Evolutionary conservation across 2,329 filamentous ascomycete species (phyloP).

Genomic region (Aspergillus fijiensis): DNA sequence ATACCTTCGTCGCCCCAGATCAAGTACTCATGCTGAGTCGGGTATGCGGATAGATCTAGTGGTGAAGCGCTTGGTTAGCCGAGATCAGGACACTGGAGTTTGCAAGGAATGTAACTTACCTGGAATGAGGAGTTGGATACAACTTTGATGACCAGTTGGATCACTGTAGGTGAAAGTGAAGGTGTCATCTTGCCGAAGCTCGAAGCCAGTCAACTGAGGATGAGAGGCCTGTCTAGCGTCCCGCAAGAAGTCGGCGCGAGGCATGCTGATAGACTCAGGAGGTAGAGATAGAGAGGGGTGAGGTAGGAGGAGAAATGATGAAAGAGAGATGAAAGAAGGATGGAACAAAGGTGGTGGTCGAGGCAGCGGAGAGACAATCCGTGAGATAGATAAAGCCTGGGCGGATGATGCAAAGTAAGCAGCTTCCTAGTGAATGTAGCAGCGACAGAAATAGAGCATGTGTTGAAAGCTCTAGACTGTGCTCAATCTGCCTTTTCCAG

Average conservation of each 20-base stretch:
- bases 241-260: conserved; percentile 54
- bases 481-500: too few relatives aligned
- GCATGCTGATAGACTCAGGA: not conserved
- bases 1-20: conserved; percentile 46
- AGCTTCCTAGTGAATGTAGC: too few relatives aligned
- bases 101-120: conserved; percentile 30
- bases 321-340: too few relatives aligned
- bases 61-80: not conserved
- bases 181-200: conserved; percentile 67
- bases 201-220: conserved; percentile 55
- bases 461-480: too few relatives aligned
- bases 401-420: too few relatives aligned
- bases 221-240: conserved; percentile 42
- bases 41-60: conserved; percentile 61
- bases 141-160: conserved; percentile 26
- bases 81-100: conserved; percentile 17
- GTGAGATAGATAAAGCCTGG: too few relatives aligned
- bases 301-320: too few relatives aligned
- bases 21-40: conserved; percentile 57
- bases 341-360: too few relatives aligned
- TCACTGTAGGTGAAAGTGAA: conserved; percentile 61
- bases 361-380: too few relatives aligned
- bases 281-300: too few relatives aligned
- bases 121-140: conserved; percentile 41
- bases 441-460: too few relatives aligned